Evolutionary conservation across 2,329 filamentous ascomycete genomes (phyloP).

Genomic region (Colletotrichum phormii): DNA sequence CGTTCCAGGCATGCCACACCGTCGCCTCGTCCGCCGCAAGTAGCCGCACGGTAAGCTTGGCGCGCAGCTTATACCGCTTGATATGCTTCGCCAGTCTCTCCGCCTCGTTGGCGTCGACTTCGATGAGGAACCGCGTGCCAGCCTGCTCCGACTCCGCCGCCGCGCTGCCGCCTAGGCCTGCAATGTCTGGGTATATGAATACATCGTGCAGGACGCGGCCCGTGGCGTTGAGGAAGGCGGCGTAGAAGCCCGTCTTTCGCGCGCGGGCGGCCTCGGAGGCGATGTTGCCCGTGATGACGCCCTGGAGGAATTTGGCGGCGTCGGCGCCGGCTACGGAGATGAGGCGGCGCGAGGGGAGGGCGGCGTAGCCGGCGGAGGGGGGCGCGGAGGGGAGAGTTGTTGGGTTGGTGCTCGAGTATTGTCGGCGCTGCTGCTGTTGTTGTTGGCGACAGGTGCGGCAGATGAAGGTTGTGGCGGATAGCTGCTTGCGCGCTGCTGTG

Average conservation of each 20-base stretch:
- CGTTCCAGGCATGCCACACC: conserved; percentile 82
- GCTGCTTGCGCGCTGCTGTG: conserved; percentile 21
- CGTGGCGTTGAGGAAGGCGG: conserved; percentile 86
- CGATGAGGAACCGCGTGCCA: conserved; percentile 70
- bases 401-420: conserved; percentile 41
- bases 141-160: conserved; percentile 37
- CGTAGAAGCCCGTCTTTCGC: conserved; percentile 72
- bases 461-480: conserved; percentile 28
- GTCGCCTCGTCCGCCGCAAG: conserved; percentile 73
- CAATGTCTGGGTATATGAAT: conserved; percentile 80
- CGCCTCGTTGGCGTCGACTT: conserved; percentile 80
- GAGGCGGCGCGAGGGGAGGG: conserved; percentile 79
- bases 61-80: conserved; percentile 85
- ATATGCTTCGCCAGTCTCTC: conserved; percentile 76
- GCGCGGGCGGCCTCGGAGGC: conserved; percentile 51
- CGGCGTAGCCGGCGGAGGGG: conserved; percentile 59
- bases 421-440: conserved; percentile 39
- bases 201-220: conserved; percentile 90
- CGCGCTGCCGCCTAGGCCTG: conserved; percentile 41
- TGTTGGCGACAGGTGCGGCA: conserved; percentile 48
- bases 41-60: conserved; percentile 78
- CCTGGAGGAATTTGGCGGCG: conserved; percentile 86
- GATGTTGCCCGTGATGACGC: conserved; percentile 81
- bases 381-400: conserved; percentile 53
- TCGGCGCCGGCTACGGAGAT: conserved; percentile 85